Base-by-base conservation (phyloP, 2,329 filamentous ascomycete genomes). In the Lecanicillium sp. region DNA sequence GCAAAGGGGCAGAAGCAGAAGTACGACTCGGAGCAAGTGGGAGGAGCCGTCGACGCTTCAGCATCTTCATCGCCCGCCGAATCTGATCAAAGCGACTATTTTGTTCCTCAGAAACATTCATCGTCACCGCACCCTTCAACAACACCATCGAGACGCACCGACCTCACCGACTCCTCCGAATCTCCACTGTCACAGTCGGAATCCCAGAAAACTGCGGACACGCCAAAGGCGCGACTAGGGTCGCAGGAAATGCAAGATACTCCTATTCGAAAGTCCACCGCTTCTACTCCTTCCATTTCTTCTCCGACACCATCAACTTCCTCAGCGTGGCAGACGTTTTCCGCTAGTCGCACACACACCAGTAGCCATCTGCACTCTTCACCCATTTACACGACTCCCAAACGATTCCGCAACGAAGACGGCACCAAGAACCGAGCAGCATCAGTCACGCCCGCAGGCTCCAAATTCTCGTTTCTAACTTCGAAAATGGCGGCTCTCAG, bases 391-490 rank as follows among this genome's bases (percentile, higher is more conserved):
- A 43, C 41, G 32, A 39, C 41, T 19, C 20, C 37, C 4, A n/a
- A 32, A 12, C 34, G 38, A 36, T 9, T 18, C 30, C 37, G 33
- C 35, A 41, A 43, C 29, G 33, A 29, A 29, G 20, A 44, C 16
- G 22, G 11, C 46, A 51, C 59, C 5, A 60, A 58, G 37, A 58
- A 45, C 41, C 27, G 52, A 19, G 44, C 32, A 37, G 40, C 43
- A 38, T 46, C 35, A 14, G 37, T 29, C 13, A 35, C 41, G 14
- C 34, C 41, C 4, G 22, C 33, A 11, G 35, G 32, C 33, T 67
- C 64, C 30, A 67, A 62, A 22, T 63, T 73, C 43, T 61, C 64
- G 29, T 68, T 72, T 46, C 54, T 74, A 33, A 54, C 64, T 3
- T 64, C 68, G 3, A 61, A 65, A 35, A 59, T 71, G 53, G 62